Conservation (phyloP, 805 yeast genomes). For the Kluyveromyces nonfermentans region DNA sequence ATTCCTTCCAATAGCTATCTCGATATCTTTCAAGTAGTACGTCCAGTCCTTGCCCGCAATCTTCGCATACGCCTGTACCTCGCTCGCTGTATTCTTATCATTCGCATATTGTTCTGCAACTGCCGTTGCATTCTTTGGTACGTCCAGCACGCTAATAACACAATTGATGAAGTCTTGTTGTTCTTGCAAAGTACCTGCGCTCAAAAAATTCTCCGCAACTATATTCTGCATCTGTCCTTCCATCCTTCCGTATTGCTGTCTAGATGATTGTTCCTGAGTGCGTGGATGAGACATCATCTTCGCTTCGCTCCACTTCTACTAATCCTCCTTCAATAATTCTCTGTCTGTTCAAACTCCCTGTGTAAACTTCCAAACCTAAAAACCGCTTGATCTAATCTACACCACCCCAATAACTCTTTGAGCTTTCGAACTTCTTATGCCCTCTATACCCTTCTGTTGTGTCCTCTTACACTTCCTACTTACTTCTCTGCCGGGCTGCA, state of each 20-base stretch:
- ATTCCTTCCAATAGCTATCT: constrained; percentile 78
- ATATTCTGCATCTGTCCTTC: neutral
- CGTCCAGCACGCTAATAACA: constrained; percentile 57
- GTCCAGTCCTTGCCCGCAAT: constrained; percentile 94
- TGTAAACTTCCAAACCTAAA: neutral
- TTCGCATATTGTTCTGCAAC: constrained; percentile 70
- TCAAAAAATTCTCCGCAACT: neutral
- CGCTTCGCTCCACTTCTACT: neutral
- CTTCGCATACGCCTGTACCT: constrained; percentile 97
- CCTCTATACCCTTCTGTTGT: neutral
- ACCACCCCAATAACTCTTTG: neutral
- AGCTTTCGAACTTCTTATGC: neutral
- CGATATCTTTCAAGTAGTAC: constrained; percentile 72
- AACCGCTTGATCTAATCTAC: neutral
- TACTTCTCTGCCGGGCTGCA: neutral
- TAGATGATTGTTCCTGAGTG: neutral
- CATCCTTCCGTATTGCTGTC: neutral
- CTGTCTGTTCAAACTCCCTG: neutral
- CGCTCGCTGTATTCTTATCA: constrained; percentile 50
- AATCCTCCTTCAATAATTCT: neutral
- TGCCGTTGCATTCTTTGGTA: constrained; percentile 67
- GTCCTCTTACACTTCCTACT: neutral
- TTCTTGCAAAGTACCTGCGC: constrained; percentile 6
- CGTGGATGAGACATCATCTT: constrained; percentile 4
- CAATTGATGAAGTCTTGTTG: constrained; percentile 44